These are phyloP conservation scores for Reutealis trisperma DNA, from an alignment of 345 rosid genomes.

Conservation along the genomic window DNA sequence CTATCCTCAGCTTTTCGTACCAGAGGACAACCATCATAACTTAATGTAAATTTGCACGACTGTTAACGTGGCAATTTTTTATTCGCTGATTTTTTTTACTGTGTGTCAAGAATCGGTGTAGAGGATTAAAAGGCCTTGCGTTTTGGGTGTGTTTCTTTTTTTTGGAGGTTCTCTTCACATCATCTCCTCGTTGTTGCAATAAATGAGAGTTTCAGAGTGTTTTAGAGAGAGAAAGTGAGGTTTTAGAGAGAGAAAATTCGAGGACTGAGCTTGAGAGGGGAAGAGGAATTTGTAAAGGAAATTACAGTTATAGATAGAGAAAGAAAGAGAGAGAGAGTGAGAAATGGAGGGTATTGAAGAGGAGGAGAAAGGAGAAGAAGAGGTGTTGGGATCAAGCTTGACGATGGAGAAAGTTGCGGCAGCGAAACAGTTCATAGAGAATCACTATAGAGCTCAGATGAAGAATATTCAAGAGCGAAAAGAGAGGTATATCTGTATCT, in stretches of 20 bases:
- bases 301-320: conserved; percentile 12
- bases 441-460: conserved; percentile 89
- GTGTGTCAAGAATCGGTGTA: not conserved
- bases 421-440: conserved; percentile 94
- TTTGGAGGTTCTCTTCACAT: conserved; percentile 17
- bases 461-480: conserved; percentile 89
- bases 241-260: conserved; percentile 26
- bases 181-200: conserved; percentile 33
- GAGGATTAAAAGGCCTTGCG: conserved; percentile 2
- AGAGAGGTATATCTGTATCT: conserved; percentile 57
- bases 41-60: no score
- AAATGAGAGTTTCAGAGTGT: conserved; percentile 25
- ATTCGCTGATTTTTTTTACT: not conserved
- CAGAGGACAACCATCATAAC: not conserved
- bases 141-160: not conserved
- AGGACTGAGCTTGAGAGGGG: not conserved
- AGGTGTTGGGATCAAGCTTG: conserved; percentile 81
- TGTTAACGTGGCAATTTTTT: not conserved
- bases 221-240: conserved; percentile 15
- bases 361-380: conserved; percentile 52
- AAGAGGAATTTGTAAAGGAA: conserved; percentile 19
- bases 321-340: conserved; percentile 26
- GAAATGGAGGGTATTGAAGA: conserved; percentile 56
- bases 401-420: conserved; percentile 99
- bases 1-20: conserved; percentile 6